phyloP scores from a whole-genome alignment of 2,329 filamentous ascomycete genomes.

The Teratosphaeria nubilosa region DNA sequence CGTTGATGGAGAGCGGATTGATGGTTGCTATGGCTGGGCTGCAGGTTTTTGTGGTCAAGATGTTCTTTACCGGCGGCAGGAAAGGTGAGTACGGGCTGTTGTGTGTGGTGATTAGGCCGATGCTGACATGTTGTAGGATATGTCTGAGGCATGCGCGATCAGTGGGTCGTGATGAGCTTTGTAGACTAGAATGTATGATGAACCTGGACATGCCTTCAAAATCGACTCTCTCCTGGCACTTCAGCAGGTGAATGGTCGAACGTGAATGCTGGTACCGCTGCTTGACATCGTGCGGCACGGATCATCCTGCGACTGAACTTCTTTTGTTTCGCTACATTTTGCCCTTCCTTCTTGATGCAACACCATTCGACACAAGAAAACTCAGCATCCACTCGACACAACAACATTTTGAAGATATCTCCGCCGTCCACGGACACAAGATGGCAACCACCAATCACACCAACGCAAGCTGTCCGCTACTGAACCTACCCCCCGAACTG shows the following conservation, averaged over 20 bases:
- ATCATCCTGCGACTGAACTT: background rate
- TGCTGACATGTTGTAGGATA: background rate
- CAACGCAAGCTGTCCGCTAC: background rate
- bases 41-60: conserved; percentile 93
- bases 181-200: background rate
- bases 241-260: background rate
- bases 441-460: background rate
- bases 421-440: background rate
- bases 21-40: conserved; percentile 91
- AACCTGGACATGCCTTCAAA: background rate
- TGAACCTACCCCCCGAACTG: conserved; percentile 26
- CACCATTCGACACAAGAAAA: background rate
- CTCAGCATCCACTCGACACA: too few relatives aligned
- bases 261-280: background rate
- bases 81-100: conserved; percentile 40
- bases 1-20: conserved; percentile 80
- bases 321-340: background rate
- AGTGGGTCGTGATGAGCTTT: background rate
- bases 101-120: background rate
- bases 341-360: background rate
- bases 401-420: background rate
- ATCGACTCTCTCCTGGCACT: background rate
- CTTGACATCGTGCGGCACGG: background rate
- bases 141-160: background rate
- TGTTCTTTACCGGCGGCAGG: conserved; percentile 91